phyloP scores from a whole-genome alignment of 306 rosid genomes.

The Dicorynia guianensis region DNA sequence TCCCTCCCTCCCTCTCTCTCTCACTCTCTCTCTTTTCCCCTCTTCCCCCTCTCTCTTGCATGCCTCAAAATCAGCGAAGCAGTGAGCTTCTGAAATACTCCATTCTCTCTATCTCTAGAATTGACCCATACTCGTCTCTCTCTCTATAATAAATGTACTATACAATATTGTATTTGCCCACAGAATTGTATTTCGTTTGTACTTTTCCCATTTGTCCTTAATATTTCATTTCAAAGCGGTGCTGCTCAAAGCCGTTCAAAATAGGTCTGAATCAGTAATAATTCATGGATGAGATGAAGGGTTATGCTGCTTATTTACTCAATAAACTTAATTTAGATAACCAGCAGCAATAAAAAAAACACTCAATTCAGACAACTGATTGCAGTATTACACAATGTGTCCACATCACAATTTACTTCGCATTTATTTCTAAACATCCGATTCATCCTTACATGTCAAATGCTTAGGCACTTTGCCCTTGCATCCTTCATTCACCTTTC shows the following conservation, averaged over 20 bases:
- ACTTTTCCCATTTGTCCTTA: constrained; percentile 46
- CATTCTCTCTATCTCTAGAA: constrained; percentile 24
- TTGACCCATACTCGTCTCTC: constrained; percentile 27
- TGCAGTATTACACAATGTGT: not conserved
- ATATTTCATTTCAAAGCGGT: constrained; percentile 42
- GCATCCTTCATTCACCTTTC: too few species aligned
- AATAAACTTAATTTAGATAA: constrained; percentile 23
- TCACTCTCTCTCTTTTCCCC: not conserved
- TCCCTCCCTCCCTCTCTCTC: constrained; percentile 30
- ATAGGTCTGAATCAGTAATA: not conserved
- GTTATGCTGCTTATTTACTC: constrained; percentile 27
- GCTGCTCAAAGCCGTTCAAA: not conserved
- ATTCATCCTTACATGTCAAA: constrained; percentile 23
- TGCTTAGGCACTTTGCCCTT: not conserved
- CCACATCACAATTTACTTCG: not conserved
- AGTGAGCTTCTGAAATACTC: constrained; percentile 89
- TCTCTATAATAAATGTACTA: constrained; percentile 40
- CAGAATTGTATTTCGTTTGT: constrained; percentile 49
- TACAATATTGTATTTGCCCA: constrained; percentile 56
- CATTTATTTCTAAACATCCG: constrained; percentile 22
- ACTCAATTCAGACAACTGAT: constrained; percentile 26
- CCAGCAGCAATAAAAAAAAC: not conserved
- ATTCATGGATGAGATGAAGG: constrained; percentile 39
- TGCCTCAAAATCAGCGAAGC: constrained; percentile 96
- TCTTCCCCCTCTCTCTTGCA: constrained; percentile 42